Conservation (phyloP, 345 rosid species). For the Eucalyptus pauciflora region DNA sequence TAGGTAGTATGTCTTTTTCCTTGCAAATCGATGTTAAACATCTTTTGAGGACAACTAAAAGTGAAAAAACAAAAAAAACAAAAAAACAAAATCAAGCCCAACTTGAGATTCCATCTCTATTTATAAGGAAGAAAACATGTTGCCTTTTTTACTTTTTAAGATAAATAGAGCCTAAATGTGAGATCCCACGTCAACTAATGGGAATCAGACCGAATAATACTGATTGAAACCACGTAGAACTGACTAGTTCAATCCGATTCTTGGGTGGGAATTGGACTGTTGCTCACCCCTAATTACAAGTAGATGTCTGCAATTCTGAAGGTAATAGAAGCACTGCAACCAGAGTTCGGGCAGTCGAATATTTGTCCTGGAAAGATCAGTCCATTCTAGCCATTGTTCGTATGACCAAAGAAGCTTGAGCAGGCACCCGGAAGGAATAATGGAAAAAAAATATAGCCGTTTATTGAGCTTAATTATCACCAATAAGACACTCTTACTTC, state of each 20-base stretch:
- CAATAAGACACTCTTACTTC: neutral
- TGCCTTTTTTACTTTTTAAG: neutral
- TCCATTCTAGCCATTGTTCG: neutral
- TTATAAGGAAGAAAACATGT: neutral
- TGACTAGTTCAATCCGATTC: rapidly evolving
- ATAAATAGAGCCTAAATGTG: neutral
- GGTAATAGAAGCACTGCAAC: too few relatives aligned
- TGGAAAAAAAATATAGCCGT: neutral
- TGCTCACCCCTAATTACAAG: neutral
- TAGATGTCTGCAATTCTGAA: too few relatives aligned
- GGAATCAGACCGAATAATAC: neutral
- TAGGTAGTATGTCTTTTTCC: neutral
- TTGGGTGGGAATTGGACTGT: too few relatives aligned
- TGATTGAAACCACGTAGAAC: too few relatives aligned
- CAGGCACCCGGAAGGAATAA: too few relatives aligned
- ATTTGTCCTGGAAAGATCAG: neutral
- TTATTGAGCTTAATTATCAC: neutral
- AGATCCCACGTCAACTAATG: neutral
- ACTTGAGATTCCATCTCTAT: neutral
- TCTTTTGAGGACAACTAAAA: neutral
- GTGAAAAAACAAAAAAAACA: neutral
- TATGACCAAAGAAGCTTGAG: too few relatives aligned
- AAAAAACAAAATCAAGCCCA: neutral
- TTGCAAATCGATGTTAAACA: too few relatives aligned
- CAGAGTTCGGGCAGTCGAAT: neutral